These are phyloP conservation scores for Gastrolobium bilobum DNA, from an alignment of 306 rosid genomes.

Conservation along the genomic window DNA sequence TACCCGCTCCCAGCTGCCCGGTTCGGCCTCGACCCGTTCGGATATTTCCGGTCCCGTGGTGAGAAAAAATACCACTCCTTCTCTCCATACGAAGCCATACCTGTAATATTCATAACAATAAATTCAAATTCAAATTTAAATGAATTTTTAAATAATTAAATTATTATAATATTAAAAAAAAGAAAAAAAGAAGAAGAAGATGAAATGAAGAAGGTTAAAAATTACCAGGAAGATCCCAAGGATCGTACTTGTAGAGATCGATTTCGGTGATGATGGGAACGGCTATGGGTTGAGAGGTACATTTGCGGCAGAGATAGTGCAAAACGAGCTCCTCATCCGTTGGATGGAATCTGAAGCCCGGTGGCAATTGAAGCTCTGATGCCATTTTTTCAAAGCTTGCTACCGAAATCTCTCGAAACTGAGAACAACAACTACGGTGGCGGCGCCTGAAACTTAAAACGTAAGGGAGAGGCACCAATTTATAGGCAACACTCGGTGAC, in stretches of 20 bases:
- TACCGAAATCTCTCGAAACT: too few species aligned
- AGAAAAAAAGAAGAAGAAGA: neutral
- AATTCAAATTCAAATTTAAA: neutral
- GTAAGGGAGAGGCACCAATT: slow-evolving; percentile 56
- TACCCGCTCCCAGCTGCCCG: slow-evolving; percentile 96
- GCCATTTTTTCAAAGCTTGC: slow-evolving; percentile 48
- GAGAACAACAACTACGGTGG: slow-evolving; percentile 45
- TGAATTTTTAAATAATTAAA: neutral
- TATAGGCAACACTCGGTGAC: slow-evolving; percentile 55
- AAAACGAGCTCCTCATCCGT: slow-evolving; percentile 95
- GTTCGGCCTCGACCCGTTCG: slow-evolving; percentile 96
- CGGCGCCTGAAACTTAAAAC: slow-evolving; percentile 86
- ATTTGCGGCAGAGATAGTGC: slow-evolving; percentile 92
- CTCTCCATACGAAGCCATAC: slow-evolving; percentile 79
- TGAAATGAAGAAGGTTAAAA: neutral
- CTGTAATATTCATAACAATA: slow-evolving; percentile 40
- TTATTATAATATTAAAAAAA: neutral
- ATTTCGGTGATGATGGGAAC: slow-evolving; percentile 93
- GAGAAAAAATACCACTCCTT: slow-evolving; percentile 98
- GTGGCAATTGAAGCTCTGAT: slow-evolving; percentile 80
- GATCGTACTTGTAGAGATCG: slow-evolving; percentile 86
- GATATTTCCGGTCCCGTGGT: slow-evolving; percentile 89
- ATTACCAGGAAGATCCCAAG: slow-evolving; percentile 94
- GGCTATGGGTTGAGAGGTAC: slow-evolving; percentile 72
- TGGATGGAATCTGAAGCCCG: slow-evolving; percentile 95